Base-by-base conservation (phyloP, 306 rosid genomes). In the Mucuna pruriens region DNA sequence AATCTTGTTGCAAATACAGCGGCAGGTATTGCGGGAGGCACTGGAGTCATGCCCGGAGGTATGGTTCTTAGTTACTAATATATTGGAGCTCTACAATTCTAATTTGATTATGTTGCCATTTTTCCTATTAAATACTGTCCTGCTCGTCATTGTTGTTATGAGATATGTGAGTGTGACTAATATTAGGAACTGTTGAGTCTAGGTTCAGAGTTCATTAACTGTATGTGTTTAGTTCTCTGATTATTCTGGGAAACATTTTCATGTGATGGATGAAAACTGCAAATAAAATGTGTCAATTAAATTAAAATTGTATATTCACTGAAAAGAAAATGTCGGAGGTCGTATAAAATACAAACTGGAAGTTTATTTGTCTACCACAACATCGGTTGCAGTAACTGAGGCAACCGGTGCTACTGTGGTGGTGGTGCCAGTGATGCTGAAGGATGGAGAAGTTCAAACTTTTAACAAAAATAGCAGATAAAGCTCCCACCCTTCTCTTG, bases 1-100 rank as follows among this genome's bases (percentile, higher is more conserved):
- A 95, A 95, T 82, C 97, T 95, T 0, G 94, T 93, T 36, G 97
- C 99, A 77, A 95, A 95, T 84, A 95, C 98, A 15, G 97, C 99
- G 15, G 97, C 99, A 74, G 98, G 99, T 80, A 95, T 95, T 81
- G 99, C 97, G 22, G 97, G 97, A 79, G 99, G 99, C 83, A 95
- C 99, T 4, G 99, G 99, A 57, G 95, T 95, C 87, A 95, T 95
- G 99, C 99, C 97, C 0, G 99, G 97, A 90, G 99, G 99, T 94
- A 89, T 44, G 57, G 12, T 69, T 52, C 38, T 66, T 61, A 3
- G 20, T 66, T 25, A 11, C 48, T 22, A 1, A 12, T 61, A 3
- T 60, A 44, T 77, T 58, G 67, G 64, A 82, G 51, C 55, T 79
- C 33, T 55, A 54, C 74, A 38, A 8, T 65, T 65, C 36, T 54